These are phyloP conservation scores for Aureobasidium sp. DNA, from an alignment of 2,329 filamentous ascomycete species.

Conservation along the genomic window DNA sequence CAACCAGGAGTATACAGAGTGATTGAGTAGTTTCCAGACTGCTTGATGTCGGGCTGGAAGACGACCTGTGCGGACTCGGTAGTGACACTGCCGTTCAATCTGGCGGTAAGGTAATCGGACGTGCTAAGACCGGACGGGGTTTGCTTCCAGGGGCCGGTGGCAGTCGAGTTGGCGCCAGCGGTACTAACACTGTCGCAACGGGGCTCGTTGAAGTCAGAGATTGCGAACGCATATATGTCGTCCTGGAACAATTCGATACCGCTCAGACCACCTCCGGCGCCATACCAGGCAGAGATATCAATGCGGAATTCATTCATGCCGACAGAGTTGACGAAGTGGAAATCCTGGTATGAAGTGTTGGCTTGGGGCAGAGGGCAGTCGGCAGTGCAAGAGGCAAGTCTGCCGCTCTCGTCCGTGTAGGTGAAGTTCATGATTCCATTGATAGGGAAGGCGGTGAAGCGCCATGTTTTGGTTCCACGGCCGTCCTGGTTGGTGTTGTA, in stretches of 20 bases:
- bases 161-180: conserved; percentile 54
- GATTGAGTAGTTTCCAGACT: conserved; percentile 86
- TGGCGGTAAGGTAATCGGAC: conserved; percentile 67
- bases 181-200: conserved; percentile 58
- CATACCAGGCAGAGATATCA: conserved; percentile 82
- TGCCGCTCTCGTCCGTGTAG: conserved; percentile 66
- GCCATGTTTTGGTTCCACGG: conserved; percentile 74
- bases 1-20: conserved; percentile 92
- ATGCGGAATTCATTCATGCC: conserved; percentile 83
- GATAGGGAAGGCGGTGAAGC: conserved; percentile 75
- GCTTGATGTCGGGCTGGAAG: conserved; percentile 74
- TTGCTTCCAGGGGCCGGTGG: conserved; percentile 65
- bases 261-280: conserved; percentile 70
- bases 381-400: conserved; percentile 64
- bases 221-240: conserved; percentile 60
- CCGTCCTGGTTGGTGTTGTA: conserved; percentile 81
- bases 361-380: conserved; percentile 70
- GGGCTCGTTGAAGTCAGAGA: conserved; percentile 83
- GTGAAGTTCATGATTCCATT: conserved; percentile 95
- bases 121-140: conserved; percentile 59
- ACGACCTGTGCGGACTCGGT: conserved; percentile 58
- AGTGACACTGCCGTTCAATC: conserved; percentile 38
- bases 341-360: conserved; percentile 72
- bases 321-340: conserved; percentile 77
- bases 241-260: conserved; percentile 83